Percentiles rank a stretch among this genome's conserved stretches.
These are phyloP conservation scores for Letharia columbiana DNA, from an alignment of 495 filamentous ascomycete genomes.

Conservation along the genomic window DNA sequence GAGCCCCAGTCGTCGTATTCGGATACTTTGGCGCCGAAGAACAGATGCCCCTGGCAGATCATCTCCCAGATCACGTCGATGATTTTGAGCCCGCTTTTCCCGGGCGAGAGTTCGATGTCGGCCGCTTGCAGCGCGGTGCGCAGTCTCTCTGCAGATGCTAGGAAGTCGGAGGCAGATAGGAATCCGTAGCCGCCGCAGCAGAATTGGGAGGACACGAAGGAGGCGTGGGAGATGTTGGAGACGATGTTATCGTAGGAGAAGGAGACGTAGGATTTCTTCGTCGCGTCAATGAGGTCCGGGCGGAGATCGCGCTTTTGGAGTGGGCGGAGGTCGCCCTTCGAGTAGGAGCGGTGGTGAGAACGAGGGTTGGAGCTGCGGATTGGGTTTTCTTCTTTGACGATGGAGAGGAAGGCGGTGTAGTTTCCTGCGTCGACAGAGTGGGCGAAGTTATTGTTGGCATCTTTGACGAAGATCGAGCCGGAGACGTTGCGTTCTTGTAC, in stretches of 20 bases:
- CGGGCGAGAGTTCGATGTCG: not conserved
- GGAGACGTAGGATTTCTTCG: conserved; percentile 7
- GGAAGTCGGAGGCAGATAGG: conserved; percentile 3
- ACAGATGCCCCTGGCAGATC: conserved; percentile 1
- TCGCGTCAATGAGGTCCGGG: conserved; percentile 2
- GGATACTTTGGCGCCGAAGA: conserved; percentile 5
- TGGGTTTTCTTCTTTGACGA: conserved; percentile 3
- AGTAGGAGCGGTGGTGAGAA: not conserved
- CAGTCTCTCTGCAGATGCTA: not conserved
- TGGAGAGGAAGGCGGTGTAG: conserved; percentile 5
- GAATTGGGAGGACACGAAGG: conserved; percentile 7
- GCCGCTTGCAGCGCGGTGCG: not conserved
- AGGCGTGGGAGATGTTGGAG: conserved; percentile 6
- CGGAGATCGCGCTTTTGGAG: conserved; percentile 4
- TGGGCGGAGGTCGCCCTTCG: conserved; percentile 1
- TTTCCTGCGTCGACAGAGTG: conserved; percentile 3
- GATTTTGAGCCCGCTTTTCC: not conserved
- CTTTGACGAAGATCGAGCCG: conserved; percentile 2
- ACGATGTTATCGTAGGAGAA: conserved; percentile 9
- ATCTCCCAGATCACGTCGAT: conserved; percentile 1
- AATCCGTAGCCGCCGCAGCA: conserved; percentile 7
- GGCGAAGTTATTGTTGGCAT: conserved; percentile 2
- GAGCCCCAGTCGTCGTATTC: conserved; percentile 4
- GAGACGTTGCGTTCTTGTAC: not conserved
- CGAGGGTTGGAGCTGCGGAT: conserved; percentile 2